Evolutionary conservation across 106 monocot species (phyloP).

Genomic region (Ottelia alismoides): DNA sequence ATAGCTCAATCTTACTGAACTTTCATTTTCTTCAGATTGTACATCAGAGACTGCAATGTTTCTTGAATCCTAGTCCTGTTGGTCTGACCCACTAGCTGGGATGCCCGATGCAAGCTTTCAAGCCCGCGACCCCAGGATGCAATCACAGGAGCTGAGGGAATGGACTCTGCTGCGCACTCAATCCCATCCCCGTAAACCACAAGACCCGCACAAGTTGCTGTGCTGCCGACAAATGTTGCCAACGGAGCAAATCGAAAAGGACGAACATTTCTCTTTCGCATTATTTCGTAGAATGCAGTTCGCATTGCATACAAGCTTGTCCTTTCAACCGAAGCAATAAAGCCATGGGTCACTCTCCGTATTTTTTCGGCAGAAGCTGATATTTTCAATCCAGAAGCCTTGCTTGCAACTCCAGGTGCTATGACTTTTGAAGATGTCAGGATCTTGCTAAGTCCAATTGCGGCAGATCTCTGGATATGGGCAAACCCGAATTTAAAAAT

Average conservation of each 20-base stretch:
- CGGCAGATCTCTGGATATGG: slow-evolving; percentile 50
- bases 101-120: slow-evolving; percentile 52
- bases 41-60: slow-evolving; percentile 44
- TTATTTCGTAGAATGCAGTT: slow-evolving; percentile 79
- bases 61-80: slow-evolving; percentile 33
- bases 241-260: slow-evolving; percentile 39
- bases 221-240: slow-evolving; percentile 60
- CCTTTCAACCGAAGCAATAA: slow-evolving; percentile 52
- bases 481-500: slow-evolving; percentile 29
- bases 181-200: slow-evolving; percentile 71
- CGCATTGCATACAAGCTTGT: slow-evolving; percentile 78
- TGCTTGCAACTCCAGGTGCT: slow-evolving; percentile 28
- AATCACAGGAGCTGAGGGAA: slow-evolving; percentile 58
- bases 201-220: slow-evolving; percentile 55
- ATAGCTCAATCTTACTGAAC: not conserved
- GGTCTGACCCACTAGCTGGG: slow-evolving; percentile 31
- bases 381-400: slow-evolving; percentile 36
- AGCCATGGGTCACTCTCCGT: slow-evolving; percentile 48
- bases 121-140: slow-evolving; percentile 74
- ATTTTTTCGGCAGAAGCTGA: slow-evolving; percentile 76
- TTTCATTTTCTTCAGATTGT: slow-evolving; percentile 43
- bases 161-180: slow-evolving; percentile 66
- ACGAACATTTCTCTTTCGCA: slow-evolving; percentile 37
- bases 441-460: slow-evolving; percentile 48
- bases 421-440: slow-evolving; percentile 39